Evolutionary conservation across 208 protist genomes (phyloP).

Genomic region (Trichomonas vaginalis): DNA sequence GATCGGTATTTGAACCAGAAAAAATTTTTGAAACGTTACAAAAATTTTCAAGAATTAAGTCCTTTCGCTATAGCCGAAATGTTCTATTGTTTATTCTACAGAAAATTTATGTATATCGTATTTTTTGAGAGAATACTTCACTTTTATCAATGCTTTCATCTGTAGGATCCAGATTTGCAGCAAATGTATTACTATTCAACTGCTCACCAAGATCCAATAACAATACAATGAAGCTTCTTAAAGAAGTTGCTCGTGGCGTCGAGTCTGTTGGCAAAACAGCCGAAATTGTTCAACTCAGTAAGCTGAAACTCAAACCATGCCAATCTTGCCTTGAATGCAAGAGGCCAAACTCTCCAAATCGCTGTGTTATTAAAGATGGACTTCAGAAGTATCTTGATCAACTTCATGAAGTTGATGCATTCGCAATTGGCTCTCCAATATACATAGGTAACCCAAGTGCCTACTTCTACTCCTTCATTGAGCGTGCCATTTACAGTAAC

Average conservation of each 20-base stretch:
- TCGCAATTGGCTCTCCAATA: not conserved
- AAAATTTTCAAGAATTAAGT: too few relatives aligned
- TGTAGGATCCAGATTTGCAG: not conserved
- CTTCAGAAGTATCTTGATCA: not conserved
- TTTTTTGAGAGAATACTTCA: too few relatives aligned
- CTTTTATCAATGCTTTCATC: not conserved
- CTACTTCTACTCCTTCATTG: not conserved
- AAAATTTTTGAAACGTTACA: too few relatives aligned
- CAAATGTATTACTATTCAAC: not conserved
- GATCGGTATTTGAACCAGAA: too few relatives aligned
- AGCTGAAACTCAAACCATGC: not conserved
- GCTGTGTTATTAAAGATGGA: not conserved
- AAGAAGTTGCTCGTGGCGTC: not conserved
- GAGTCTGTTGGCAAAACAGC: not conserved
- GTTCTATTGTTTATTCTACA: too few relatives aligned
- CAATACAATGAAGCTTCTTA: not conserved
- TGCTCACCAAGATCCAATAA: not conserved
- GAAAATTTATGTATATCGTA: too few relatives aligned
- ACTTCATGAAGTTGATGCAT: not conserved
- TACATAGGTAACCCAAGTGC: not conserved
- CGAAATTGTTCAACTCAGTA: not conserved
- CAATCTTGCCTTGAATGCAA: not conserved
- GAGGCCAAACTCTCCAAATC: not conserved
- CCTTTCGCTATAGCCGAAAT: too few relatives aligned
- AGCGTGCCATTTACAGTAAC: not conserved